Percentiles rank a stretch among this genome's conserved stretches.
phyloP scores from a whole-genome alignment of 441 rosid genomes.

The Adansonia grandidieri region DNA sequence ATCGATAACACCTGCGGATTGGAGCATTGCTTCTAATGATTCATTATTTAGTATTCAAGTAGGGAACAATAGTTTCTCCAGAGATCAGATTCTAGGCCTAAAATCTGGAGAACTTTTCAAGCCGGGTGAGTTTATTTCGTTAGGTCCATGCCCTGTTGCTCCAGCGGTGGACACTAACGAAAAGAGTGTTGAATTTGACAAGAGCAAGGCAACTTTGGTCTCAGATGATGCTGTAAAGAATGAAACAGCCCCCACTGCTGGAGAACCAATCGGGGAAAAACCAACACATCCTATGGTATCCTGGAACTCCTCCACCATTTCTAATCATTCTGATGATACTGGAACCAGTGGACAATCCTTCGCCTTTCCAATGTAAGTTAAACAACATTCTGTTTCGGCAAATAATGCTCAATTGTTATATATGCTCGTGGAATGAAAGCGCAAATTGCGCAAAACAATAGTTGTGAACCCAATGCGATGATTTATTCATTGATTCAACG shows the following conservation, averaged over 20 bases:
- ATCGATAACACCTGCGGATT: constrained; percentile 37
- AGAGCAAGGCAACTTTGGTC: constrained; percentile 25
- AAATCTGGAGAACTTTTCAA: constrained; percentile 41
- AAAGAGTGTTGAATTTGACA: constrained; percentile 33
- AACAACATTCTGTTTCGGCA: constrained; percentile 18
- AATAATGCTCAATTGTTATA: neutral
- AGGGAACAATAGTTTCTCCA: constrained; percentile 53
- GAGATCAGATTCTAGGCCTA: constrained; percentile 41
- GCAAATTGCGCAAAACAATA: neutral
- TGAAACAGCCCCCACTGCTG: constrained; percentile 3
- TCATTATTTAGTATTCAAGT: constrained; percentile 79
- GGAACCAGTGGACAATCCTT: constrained; percentile 45
- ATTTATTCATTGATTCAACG: neutral
- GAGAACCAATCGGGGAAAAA: constrained; percentile 25
- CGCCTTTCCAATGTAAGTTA: constrained; percentile 65
- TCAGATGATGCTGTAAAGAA: constrained; percentile 15
- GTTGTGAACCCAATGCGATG: neutral
- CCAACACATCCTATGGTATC: constrained; percentile 27
- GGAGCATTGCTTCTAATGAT: constrained; percentile 79
- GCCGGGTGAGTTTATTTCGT: constrained; percentile 46
- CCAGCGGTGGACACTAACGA: constrained; percentile 32
- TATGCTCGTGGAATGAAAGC: neutral
- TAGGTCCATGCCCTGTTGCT: constrained; percentile 38
- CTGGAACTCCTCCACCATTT: constrained; percentile 37
- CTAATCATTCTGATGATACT: constrained; percentile 44